Base-by-base conservation (phyloP, 768 basidiomycete genomes). In the Botryobasidium botryosum region DNA sequence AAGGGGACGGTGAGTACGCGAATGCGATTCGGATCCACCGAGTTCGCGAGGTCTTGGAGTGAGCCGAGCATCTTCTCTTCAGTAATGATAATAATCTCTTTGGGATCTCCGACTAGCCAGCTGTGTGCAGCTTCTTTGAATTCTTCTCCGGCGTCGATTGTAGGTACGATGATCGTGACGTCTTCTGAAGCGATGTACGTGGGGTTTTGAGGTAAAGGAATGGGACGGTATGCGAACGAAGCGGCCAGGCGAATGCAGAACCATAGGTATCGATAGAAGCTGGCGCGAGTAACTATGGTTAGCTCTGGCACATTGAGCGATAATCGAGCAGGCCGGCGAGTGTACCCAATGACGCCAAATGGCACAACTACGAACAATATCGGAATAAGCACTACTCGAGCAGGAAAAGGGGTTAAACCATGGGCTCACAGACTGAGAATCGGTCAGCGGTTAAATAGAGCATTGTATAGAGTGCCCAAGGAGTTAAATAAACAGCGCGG, bases 121-220 rank as follows among this genome's bases (percentile, higher is more conserved):
- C 75, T 79, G 63, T 81, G 72, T 27, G 88, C 88, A 32, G 86
- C 86, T 61, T 87, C 81, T 65, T 86, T 85, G 68, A 91, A 90
- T 61, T 88, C 86, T 61, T 90, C 86, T 40, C 88, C 90, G 2
- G 90, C 87, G 59, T 94, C 88, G 56, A 94, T 91, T 49, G 87
- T 92, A 31, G 88, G 88, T 2, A 92, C 90, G 49, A 94, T 87
- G 58, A 92, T 91, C 33, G 88, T 94, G 52, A 94, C 88, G 66
- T 94, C 88, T 58, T 94, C 88, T 1, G 74, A 69, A 42, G 87
- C 81, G 55, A 83, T 65, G 59, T 91, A 92, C 18, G 87, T 91
- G 1, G 88, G 86, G 58, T 86, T 79, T 65, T 81, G 75, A 41
- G 88, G 88, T 12, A 90, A 64, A 1, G 86, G 87, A 37, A 92